Conservation (phyloP, 306 rosid genomes). For the Prosopis cineraria region DNA sequence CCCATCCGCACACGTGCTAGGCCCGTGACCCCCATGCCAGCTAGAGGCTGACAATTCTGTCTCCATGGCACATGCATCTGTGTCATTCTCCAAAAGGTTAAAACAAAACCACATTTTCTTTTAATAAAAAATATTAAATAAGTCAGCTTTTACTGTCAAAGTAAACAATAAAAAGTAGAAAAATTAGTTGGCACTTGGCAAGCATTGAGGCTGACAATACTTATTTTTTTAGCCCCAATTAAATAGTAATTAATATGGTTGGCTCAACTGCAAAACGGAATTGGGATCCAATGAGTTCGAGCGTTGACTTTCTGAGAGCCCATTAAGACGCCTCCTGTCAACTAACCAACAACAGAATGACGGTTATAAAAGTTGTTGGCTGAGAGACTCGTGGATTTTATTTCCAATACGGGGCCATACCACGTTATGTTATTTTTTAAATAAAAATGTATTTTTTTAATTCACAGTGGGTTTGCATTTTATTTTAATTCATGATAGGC, state of each 20-base stretch:
- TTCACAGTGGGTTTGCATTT: too few species aligned
- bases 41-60: conserved; percentile 38
- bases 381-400: too few species aligned
- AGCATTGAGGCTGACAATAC: not conserved
- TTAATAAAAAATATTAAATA: not conserved
- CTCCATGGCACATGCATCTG: conserved; percentile 38
- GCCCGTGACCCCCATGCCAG: conserved; percentile 38
- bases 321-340: not conserved
- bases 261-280: not conserved
- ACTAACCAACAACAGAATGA: not conserved
- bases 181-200: not conserved
- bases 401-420: too few species aligned
- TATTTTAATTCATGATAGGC: too few species aligned
- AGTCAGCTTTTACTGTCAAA: not conserved
- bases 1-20: not conserved
- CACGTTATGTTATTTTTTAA: too few species aligned
- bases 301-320: not conserved
- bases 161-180: not conserved
- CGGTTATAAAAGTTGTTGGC: too few species aligned
- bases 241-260: not conserved
- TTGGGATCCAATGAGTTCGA: not conserved
- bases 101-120: not conserved
- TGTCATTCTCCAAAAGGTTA: conserved; percentile 16
- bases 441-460: too few species aligned
- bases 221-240: too few species aligned